These are phyloP conservation scores for Apiospora pterosperma DNA, from an alignment of 2,329 filamentous ascomycete species.

Conservation along the genomic window DNA sequence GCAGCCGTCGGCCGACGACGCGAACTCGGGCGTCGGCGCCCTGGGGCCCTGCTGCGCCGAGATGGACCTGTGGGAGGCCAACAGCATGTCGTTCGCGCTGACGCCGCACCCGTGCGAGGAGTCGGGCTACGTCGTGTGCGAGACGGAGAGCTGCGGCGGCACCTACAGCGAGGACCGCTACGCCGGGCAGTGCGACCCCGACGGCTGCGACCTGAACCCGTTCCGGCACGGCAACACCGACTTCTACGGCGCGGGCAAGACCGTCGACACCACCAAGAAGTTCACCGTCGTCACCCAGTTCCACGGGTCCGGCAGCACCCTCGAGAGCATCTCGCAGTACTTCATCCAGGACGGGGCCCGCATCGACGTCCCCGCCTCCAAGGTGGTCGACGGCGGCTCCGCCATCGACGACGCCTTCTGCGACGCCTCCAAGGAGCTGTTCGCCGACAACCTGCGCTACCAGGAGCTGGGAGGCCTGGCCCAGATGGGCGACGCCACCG, in stretches of 20 bases:
- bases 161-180: slow-evolving; percentile 46
- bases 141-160: slow-evolving; percentile 39
- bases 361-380: slow-evolving; percentile 39
- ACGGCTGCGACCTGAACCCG: slow-evolving; percentile 62
- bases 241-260: slow-evolving; percentile 56
- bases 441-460: slow-evolving; percentile 49
- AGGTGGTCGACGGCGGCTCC: slow-evolving; percentile 23
- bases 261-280: slow-evolving; percentile 49
- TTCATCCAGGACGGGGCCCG: slow-evolving; percentile 54
- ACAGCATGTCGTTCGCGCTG: slow-evolving; percentile 53
- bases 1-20: slow-evolving; percentile 42
- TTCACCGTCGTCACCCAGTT: slow-evolving; percentile 61
- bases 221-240: slow-evolving; percentile 56
- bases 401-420: slow-evolving; percentile 52
- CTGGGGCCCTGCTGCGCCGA: slow-evolving; percentile 53
- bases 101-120: slow-evolving; percentile 57
- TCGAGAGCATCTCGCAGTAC: slow-evolving; percentile 51
- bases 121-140: slow-evolving; percentile 42
- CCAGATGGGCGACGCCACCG: slow-evolving; percentile 48
- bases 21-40: slow-evolving; percentile 42
- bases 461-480: slow-evolving; percentile 46
- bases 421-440: slow-evolving; percentile 46
- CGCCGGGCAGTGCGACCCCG: slow-evolving; percentile 55
- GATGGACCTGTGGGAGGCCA: slow-evolving; percentile 60
- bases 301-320: slow-evolving; percentile 41